Conservation (phyloP, 2,329 filamentous ascomycete species). For the Ceratocystis diversiconidia region DNA sequence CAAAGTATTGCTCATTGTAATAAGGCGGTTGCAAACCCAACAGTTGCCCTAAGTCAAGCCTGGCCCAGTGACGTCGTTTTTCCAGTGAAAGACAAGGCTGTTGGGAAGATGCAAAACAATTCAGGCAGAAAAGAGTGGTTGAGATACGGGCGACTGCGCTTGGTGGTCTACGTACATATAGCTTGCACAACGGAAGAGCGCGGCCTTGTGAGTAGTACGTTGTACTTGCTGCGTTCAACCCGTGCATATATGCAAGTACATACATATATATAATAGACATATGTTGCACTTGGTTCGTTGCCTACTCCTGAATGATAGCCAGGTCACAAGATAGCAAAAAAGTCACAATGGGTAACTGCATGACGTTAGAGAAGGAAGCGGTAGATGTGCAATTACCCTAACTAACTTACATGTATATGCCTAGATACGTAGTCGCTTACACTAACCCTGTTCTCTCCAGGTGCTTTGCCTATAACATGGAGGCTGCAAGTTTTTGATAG, state of each 20-base stretch:
- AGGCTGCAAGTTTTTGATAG: no score
- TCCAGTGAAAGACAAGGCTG: neutral
- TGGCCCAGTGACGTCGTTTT: slow-evolving; percentile 1
- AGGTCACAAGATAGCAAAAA: neutral
- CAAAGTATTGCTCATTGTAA: no score
- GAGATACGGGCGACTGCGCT: neutral
- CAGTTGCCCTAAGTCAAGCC: no score
- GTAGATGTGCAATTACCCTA: neutral
- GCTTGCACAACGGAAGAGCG: neutral
- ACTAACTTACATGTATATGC: no score
- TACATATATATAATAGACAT: neutral
- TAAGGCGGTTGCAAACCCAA: no score
- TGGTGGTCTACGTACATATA: neutral
- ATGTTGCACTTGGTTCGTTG: neutral
- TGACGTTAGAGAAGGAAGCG: neutral
- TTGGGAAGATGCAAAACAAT: neutral
- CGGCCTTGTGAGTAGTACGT: neutral
- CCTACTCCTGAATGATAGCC: no score
- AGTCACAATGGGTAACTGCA: neutral
- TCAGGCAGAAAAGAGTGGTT: neutral
- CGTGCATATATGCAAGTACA: neutral
- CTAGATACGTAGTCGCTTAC: neutral
- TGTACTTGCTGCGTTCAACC: no score
- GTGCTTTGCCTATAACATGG: no score
- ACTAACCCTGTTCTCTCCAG: no score